phyloP scores from a whole-genome alignment of 371 early-diverging fungal species.

The Mortierella sp. region DNA sequence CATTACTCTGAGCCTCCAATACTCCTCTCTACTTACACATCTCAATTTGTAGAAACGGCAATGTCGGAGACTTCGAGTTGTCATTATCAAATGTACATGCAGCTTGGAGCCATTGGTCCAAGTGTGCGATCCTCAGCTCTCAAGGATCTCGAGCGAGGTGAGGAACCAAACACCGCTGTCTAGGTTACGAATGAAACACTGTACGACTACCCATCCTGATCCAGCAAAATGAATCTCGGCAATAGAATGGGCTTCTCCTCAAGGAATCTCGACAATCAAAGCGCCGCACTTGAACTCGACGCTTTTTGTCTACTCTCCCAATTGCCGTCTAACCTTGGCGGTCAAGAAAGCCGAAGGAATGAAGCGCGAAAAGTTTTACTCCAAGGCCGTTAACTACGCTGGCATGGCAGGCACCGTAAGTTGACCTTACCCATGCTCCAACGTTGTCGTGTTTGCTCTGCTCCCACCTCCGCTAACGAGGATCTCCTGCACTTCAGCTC shows the following conservation, averaged over 20 bases:
- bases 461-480: not conserved
- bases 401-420: constrained; percentile 59
- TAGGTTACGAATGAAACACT: not conserved
- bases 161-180: not conserved
- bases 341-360: constrained; percentile 60
- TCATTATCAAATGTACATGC: constrained; percentile 67
- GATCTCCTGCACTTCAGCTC: constrained; percentile 19
- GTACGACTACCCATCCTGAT: no score
- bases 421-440: not conserved
- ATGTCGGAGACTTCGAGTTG: constrained; percentile 59
- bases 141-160: constrained; percentile 68
- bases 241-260: constrained; percentile 60
- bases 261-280: constrained; percentile 62
- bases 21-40: not conserved
- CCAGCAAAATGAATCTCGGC: constrained; percentile 19
- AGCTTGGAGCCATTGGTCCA: constrained; percentile 62
- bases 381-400: constrained; percentile 67
- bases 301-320: constrained; percentile 66
- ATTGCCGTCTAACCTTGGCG: constrained; percentile 62
- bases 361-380: constrained; percentile 64
- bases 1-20: not conserved
- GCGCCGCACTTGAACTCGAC: constrained; percentile 63
- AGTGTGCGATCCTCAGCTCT: constrained; percentile 58
- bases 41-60: constrained; percentile 46
- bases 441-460: not conserved